Percentiles rank a stretch among this genome's conserved stretches.
These are phyloP conservation scores for Monascus purpureus DNA, from an alignment of 495 filamentous ascomycete species.

Conservation along the genomic window DNA sequence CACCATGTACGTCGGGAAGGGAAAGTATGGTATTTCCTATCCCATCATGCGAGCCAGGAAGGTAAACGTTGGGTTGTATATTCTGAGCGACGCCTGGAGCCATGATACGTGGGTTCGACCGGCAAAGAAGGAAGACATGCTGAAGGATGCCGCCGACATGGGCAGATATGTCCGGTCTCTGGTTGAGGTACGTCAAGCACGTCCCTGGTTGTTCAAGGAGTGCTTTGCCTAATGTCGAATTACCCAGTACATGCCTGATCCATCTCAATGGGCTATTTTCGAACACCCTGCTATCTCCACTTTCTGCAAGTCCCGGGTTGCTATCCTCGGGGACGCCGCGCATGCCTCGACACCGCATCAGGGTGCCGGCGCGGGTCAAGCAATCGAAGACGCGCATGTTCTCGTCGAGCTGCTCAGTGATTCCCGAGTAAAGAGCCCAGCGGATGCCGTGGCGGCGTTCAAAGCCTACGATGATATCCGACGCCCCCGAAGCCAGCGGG, in stretches of 20 bases:
- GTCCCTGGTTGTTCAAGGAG: no score
- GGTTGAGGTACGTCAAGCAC: slow-evolving; percentile 22
- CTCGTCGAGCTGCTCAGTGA: slow-evolving; percentile 42
- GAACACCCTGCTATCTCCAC: slow-evolving; percentile 41
- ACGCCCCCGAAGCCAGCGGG: slow-evolving; percentile 34
- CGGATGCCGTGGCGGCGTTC: slow-evolving; percentile 34
- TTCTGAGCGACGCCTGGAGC: slow-evolving; percentile 30
- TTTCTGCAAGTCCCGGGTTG: slow-evolving; percentile 39
- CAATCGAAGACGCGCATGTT: slow-evolving; percentile 53
- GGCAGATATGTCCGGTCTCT: slow-evolving; percentile 32
- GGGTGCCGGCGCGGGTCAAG: slow-evolving; percentile 53
- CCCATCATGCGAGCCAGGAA: slow-evolving; percentile 49
- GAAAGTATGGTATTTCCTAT: slow-evolving; percentile 48
- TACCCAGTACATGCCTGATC: slow-evolving; percentile 28
- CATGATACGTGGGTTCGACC: slow-evolving; percentile 42
- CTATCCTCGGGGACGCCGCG: slow-evolving; percentile 54
- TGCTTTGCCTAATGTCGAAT: no score
- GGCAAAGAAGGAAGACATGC: slow-evolving; percentile 41
- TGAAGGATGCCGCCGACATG: slow-evolving; percentile 39
- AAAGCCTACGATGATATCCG: slow-evolving; percentile 46
- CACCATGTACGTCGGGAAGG: slow-evolving; percentile 42
- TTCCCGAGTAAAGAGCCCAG: slow-evolving; percentile 4
- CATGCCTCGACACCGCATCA: slow-evolving; percentile 60
- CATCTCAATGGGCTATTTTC: slow-evolving; percentile 50
- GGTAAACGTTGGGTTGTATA: slow-evolving; percentile 45